phyloP scores from a whole-genome alignment of 2,329 filamentous ascomycete species.

The Aspergillus quadrilineatus region DNA sequence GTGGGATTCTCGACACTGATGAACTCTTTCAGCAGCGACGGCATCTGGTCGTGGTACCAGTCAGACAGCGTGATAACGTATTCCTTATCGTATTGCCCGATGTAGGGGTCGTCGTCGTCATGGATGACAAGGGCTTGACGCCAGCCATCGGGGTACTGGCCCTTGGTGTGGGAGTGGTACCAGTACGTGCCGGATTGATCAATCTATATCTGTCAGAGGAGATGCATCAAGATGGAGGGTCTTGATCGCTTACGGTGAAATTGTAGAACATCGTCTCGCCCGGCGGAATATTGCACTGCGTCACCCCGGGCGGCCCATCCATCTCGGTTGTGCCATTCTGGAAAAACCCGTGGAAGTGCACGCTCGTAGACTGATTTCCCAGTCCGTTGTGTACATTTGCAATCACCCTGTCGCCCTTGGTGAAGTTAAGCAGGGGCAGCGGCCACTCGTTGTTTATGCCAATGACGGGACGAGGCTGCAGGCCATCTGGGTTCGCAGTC shows the following conservation, averaged over 20 bases:
- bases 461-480: constrained; percentile 60
- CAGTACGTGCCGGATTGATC: constrained; percentile 73
- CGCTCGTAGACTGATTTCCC: constrained; percentile 39
- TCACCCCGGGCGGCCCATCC: constrained; percentile 67
- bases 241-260: constrained; percentile 50
- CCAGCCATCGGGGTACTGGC: constrained; percentile 70
- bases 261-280: constrained; percentile 67
- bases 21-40: constrained; percentile 46
- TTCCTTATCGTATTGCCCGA: constrained; percentile 61
- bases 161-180: constrained; percentile 71
- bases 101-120: constrained; percentile 58
- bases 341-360: constrained; percentile 68
- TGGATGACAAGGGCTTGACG: constrained; percentile 65
- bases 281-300: constrained; percentile 67
- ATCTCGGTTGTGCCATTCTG: constrained; percentile 67
- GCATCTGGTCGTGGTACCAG: constrained; percentile 61
- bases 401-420: constrained; percentile 39
- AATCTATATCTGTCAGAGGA: too few relatives aligned
- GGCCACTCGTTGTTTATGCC: constrained; percentile 78
- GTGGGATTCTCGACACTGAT: constrained; percentile 47
- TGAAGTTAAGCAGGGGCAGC: constrained; percentile 56
- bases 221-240: too few relatives aligned
- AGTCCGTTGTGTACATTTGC: constrained; percentile 41
- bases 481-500: constrained; percentile 68
- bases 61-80: constrained; percentile 65